Base-by-base conservation (phyloP, 371 early-diverging fungal genomes). In the Mucor indicus region DNA sequence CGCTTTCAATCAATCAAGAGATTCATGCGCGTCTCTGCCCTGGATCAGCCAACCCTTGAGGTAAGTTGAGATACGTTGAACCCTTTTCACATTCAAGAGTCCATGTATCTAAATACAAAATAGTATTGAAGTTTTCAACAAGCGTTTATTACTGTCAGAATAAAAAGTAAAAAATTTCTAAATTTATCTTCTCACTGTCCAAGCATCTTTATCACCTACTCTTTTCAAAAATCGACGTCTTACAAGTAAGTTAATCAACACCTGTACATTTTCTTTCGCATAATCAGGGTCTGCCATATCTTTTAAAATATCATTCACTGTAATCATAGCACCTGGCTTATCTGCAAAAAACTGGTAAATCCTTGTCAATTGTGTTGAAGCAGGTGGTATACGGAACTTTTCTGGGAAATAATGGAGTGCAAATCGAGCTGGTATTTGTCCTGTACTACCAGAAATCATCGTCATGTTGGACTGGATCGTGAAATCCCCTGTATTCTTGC, bases 361-460 rank as follows among this genome's bases (percentile, higher is more conserved):
- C 7, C 57, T 46, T 7, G 62, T 64, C 11, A 74, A 35, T 38
- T 60, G 55, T 1, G 53, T 57, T 5, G 74, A 74, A 17, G 49
- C 62, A 7, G 74, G 74, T 13, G 74, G 70, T 8, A 29, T 44
- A 24, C 53, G 54, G 48, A 66, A 73, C 9, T 53, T 21, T n/a
- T 42, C 44, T 35, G 69, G 50, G 33, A 72, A 72, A 36, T 64
- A 59, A 2, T 58, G 40, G 15, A 67, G 49, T 38, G 55, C 55
- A 45, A 71, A 71, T n/a, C 40, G 40, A 11, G 50, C 52, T 16
- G 69, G 69, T 19, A 64, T 53, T 12, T 50, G 44, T 2, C 58
- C 55, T 11, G 50, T 42, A 9, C 35, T 29, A 20, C 63, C 63
- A 1, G 35, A 31, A 1, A 58, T 38, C 63, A 52, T 60, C 11